Evolutionary conservation across 2,329 filamentous ascomycete species (phyloP).

Genomic region (Trichoderma sp.): DNA sequence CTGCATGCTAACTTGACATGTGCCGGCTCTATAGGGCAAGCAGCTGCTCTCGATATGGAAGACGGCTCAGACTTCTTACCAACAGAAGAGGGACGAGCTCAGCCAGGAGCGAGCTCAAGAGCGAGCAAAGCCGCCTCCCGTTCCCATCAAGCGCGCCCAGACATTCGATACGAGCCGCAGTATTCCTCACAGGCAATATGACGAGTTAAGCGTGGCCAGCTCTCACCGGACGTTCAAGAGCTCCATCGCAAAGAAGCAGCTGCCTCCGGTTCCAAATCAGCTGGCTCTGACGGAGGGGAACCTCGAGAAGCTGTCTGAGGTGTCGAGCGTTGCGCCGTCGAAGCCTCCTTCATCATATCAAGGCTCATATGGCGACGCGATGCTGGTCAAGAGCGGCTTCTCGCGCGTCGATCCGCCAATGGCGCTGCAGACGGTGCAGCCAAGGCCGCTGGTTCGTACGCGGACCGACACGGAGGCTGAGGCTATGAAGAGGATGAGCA

Average conservation of each 20-base stretch:
- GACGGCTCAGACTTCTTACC: slow-evolving; percentile 84
- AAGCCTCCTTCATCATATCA: slow-evolving; percentile 42
- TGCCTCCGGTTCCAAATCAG: slow-evolving; percentile 27
- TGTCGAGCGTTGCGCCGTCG: slow-evolving; percentile 49
- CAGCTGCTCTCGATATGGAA: slow-evolving; percentile 88
- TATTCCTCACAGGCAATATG: slow-evolving; percentile 27
- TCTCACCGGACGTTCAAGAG: slow-evolving; percentile 43
- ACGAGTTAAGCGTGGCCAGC: slow-evolving; percentile 37
- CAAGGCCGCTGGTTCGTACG: slow-evolving; percentile 31
- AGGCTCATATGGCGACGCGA: slow-evolving; percentile 35
- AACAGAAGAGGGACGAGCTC: slow-evolving; percentile 81
- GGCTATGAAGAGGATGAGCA: slow-evolving; percentile 28
- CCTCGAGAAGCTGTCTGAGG: slow-evolving; percentile 52
- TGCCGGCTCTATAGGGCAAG: slow-evolving; percentile 62
- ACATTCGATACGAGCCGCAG: slow-evolving; percentile 32
- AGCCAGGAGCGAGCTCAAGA: slow-evolving; percentile 60
- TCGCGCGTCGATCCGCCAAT: slow-evolving; percentile 34
- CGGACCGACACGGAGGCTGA: slow-evolving; percentile 41
- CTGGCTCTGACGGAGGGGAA: slow-evolving; percentile 51
- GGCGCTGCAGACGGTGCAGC: slow-evolving; percentile 21
- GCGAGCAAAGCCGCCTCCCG: slow-evolving; percentile 43
- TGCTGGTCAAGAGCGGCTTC: slow-evolving; percentile 41
- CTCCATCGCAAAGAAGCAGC: slow-evolving; percentile 32
- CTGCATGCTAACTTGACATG: slow-evolving; percentile 5
- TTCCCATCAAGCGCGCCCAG: slow-evolving; percentile 17